Conservation (phyloP, 108 stramenopile genomes). For the Nitzschia putrida region DNA sequence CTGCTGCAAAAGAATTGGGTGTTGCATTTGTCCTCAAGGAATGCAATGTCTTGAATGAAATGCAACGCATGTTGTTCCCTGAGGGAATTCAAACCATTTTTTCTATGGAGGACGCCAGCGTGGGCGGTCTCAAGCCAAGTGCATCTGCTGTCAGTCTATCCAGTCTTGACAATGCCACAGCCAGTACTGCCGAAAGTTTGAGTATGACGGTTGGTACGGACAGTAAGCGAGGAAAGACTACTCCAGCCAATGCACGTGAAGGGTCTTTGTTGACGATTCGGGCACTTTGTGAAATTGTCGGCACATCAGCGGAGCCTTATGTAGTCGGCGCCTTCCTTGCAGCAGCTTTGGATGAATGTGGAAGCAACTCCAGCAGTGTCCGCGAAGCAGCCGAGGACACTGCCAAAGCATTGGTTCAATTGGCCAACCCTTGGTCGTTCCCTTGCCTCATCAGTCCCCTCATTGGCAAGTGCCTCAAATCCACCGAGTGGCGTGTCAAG, state of each 20-base stretch:
- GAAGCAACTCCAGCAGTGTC: constrained; percentile 58
- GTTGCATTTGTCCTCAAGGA: constrained; percentile 64
- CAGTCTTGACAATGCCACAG: constrained; percentile 60
- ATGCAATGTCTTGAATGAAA: constrained; percentile 68
- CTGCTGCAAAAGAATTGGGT: constrained; percentile 61
- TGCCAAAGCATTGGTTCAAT: constrained; percentile 53
- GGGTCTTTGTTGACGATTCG: constrained; percentile 73
- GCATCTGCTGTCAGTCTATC: constrained; percentile 68
- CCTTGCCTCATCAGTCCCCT: constrained; percentile 69
- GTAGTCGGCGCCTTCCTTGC: constrained; percentile 78
- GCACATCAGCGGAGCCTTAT: constrained; percentile 71
- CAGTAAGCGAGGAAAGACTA: constrained; percentile 71
- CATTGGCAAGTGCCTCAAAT: constrained; percentile 67
- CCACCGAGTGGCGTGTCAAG: constrained; percentile 88
- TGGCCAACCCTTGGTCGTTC: constrained; percentile 73
- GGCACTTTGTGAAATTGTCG: constrained; percentile 78
- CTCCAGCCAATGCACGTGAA: constrained; percentile 80
- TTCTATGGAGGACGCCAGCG: constrained; percentile 38
- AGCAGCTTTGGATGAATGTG: constrained; percentile 83
- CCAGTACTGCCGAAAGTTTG: constrained; percentile 30
- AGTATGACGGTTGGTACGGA: constrained; percentile 62
- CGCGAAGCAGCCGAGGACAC: constrained; percentile 85
- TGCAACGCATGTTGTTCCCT: constrained; percentile 74
- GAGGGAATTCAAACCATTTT: constrained; percentile 68
- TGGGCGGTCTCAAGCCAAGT: constrained; percentile 75